Base-by-base conservation (phyloP, 148 eudicot species). In the Amaranthus hypochondriacus region DNA sequence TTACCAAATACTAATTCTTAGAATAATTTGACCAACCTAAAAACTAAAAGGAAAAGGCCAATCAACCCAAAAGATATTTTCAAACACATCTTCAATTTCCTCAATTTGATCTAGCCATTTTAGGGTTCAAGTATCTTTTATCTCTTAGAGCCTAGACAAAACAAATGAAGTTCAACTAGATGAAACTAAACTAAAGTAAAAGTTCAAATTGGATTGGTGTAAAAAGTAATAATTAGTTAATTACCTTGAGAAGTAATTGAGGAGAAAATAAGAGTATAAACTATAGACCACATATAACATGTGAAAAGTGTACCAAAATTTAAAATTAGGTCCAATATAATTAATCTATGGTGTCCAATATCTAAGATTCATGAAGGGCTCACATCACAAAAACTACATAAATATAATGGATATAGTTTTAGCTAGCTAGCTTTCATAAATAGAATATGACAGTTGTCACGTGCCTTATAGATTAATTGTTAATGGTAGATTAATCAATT, bases 301-400 rank as follows among this genome's bases (percentile, higher is more conserved):
- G 39, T 28, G 39, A 28, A 28, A 28, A 28, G 39, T 28, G 39
- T 28, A 28, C 39, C 39, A 28, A 28, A 28, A 2, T 28, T 28
- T 28, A 28, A 28, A 28, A 28, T 28, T 28, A 28, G 39, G 39
- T 28, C 39, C 39, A 6, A 52, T 8, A 52, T 54, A 44, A 14
- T 48, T 39, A 11, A 44, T 10, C 9, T 48, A 7, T 9, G 8
- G 3, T 78, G 73, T 48, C 48, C 73, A 78, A 78, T 78, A 67
- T 73, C 76, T 67, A 62, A 51, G 39, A 67, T 46, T 55, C 43
- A 59, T 73, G 66, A 59, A 73, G 48, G 69, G 76, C 50, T 67
- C 73, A 60, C 81, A 73, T 68, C 72, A 54, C 60, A 56, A 59
- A 49, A 52, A 57, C 62, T 58, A 57, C 76, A 39, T 42, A 28